These are phyloP conservation scores for Curvularia spicifera DNA, from an alignment of 2,329 filamentous ascomycete genomes.

Conservation along the genomic window DNA sequence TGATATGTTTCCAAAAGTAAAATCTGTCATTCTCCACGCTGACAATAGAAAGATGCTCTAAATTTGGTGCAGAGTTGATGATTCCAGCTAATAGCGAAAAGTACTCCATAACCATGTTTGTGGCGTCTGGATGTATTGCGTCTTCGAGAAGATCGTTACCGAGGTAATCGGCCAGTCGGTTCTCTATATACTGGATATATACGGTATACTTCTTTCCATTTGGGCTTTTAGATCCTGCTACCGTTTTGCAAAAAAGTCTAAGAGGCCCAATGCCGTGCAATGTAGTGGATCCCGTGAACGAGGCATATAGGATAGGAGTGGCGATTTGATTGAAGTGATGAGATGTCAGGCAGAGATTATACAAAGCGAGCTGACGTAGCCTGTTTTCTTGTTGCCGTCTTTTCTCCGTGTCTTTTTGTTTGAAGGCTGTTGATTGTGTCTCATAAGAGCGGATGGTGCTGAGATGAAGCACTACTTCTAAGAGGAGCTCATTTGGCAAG, in stretches of 20 bases:
- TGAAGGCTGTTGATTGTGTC: constrained; percentile 31
- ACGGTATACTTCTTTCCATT: neutral
- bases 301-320: constrained; percentile 32
- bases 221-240: constrained; percentile 1
- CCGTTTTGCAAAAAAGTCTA: constrained; percentile 25
- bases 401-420: constrained; percentile 22
- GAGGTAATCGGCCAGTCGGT: constrained; percentile 29
- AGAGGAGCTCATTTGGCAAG: constrained; percentile 35
- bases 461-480: constrained; percentile 25
- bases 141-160: constrained; percentile 29
- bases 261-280: constrained; percentile 22
- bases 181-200: constrained; percentile 36
- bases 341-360: constrained; percentile 30
- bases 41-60: constrained; percentile 32
- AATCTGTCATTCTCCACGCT: constrained; percentile 29
- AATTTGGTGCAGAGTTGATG: constrained; percentile 24
- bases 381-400: constrained; percentile 35
- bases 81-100: constrained; percentile 30
- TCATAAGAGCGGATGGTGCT: constrained; percentile 29
- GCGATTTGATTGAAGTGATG: constrained; percentile 26
- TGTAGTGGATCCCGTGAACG: constrained; percentile 29
- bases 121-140: neutral
- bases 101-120: constrained; percentile 22
- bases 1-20: constrained; percentile 32
- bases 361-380: constrained; percentile 20